Conservation (phyloP, 2,329 filamentous ascomycete genomes). For the Phialocephala subalpina region DNA sequence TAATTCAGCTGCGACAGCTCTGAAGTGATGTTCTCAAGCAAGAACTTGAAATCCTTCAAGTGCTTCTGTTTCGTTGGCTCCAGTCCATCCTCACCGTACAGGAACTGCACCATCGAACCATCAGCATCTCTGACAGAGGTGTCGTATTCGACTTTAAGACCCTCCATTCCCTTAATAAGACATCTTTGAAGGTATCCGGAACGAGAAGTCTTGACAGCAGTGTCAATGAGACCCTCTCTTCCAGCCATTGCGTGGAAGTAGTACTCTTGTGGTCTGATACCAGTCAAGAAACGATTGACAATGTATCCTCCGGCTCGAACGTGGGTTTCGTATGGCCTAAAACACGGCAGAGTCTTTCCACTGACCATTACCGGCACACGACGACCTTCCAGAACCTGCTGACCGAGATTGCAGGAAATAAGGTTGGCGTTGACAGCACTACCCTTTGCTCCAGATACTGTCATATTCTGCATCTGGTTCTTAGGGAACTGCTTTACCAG, state of each 20-base stretch:
- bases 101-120: slow-evolving; percentile 90
- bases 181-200: slow-evolving; percentile 97
- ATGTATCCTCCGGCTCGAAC: slow-evolving; percentile 93
- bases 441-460: slow-evolving; percentile 94
- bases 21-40: slow-evolving; percentile 85
- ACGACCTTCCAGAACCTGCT: slow-evolving; percentile 94
- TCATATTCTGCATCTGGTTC: slow-evolving; percentile 99
- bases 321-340: slow-evolving; percentile 89
- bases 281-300: slow-evolving; percentile 95
- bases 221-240: slow-evolving; percentile 97
- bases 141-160: slow-evolving; percentile 90
- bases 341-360: slow-evolving; percentile 94
- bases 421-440: slow-evolving; percentile 93
- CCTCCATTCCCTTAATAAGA: slow-evolving; percentile 98
- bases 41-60: slow-evolving; percentile 87
- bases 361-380: slow-evolving; percentile 98
- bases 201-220: slow-evolving; percentile 96
- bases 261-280: slow-evolving; percentile 96
- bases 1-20: slow-evolving; percentile 80
- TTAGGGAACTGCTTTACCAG: slow-evolving; percentile 92
- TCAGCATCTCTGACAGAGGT: slow-evolving; percentile 94
- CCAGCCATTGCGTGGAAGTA: slow-evolving; percentile 99
- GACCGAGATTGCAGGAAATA: slow-evolving; percentile 96
- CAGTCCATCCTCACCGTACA: slow-evolving; percentile 95
- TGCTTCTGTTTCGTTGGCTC: slow-evolving; percentile 96